Conservation (phyloP, 257 asterid species). For the Jacaranda copaia region DNA sequence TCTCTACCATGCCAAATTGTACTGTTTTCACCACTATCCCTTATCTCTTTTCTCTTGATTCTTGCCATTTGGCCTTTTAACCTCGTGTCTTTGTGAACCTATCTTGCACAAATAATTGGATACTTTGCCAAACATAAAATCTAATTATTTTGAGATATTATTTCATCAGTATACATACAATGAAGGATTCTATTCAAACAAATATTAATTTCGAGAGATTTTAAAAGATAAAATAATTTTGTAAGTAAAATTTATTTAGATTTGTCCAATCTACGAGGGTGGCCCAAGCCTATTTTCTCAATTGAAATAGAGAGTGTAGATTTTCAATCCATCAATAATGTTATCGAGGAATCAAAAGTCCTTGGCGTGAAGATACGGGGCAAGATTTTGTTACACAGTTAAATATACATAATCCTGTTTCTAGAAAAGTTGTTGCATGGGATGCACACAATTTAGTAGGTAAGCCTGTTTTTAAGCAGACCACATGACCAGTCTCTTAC, state of each 20-base stretch:
- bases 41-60: slow-evolving; percentile 24
- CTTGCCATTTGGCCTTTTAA: slow-evolving; percentile 15
- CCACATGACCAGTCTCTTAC: slow-evolving; percentile 41
- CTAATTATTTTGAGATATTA: no score
- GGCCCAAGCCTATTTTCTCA: slow-evolving; percentile 19
- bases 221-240: no score
- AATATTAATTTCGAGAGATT: no score
- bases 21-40: slow-evolving; percentile 31
- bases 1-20: slow-evolving; percentile 40
- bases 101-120: slow-evolving; percentile 36
- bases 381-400: background rate
- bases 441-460: slow-evolving; percentile 33
- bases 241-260: background rate
- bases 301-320: background rate
- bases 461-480: slow-evolving; percentile 21
- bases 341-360: slow-evolving; percentile 2
- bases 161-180: no score
- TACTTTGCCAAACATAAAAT: no score
- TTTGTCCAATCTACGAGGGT: slow-evolving; percentile 4
- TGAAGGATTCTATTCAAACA: no score
- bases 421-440: slow-evolving; percentile 32
- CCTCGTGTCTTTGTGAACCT: background rate
- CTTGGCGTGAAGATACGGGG: slow-evolving; percentile 24
- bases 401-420: background rate
- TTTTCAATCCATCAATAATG: slow-evolving; percentile 13